Evolutionary conservation across 805 yeast genomes (phyloP), one percentile per base, ranked within the genome.

Genomic region (Diddensiella caesifluorescens): DNA sequence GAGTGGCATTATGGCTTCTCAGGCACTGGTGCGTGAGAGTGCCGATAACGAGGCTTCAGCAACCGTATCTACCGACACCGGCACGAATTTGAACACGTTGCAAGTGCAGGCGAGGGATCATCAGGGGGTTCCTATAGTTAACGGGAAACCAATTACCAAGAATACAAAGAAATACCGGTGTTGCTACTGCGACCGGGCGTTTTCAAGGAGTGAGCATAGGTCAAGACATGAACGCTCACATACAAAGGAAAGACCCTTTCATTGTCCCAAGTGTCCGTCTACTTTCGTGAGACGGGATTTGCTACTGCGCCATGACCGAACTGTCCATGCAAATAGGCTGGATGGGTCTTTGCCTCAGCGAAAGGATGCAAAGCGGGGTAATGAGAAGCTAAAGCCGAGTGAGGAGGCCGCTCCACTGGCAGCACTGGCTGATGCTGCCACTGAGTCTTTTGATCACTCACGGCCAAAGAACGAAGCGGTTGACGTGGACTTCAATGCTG

Each of bases 201-300:
- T 83, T 56, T 77, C 87, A n/a, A 65, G 92, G 39, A 75, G 83
- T 7, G 92, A 83, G 58, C 92, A 83, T 60, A 74, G 81, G 51
- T 75, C 80, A 31, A 72, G 92, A 37, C 92, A 83, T 54, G 90
- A 83, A 59, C 64, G 89, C 21, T 79, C 87, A 1, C 92, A 83
- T 56, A 82, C 88, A 10, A 82, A 82, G 53, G 86, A 80, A 54
- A 77, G 86, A 48, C 94, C 94, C 0, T 84, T 81, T 63, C 77
- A 77, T 45, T 84, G 95, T 54, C 67, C 73, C 26, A 70, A 77
- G 39, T 84, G 94, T 57, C 70, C 78, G 6, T 74, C 81, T 37
- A 75, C 82, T 2, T 84, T 84, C 65, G 95, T 84, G 1, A 65
- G 95, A 46, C 65, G 92, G 51, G 95, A 84, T 56, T 64, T 84